Conservation (phyloP, 2,329 filamentous ascomycete species). For the Cercospora janseana region DNA sequence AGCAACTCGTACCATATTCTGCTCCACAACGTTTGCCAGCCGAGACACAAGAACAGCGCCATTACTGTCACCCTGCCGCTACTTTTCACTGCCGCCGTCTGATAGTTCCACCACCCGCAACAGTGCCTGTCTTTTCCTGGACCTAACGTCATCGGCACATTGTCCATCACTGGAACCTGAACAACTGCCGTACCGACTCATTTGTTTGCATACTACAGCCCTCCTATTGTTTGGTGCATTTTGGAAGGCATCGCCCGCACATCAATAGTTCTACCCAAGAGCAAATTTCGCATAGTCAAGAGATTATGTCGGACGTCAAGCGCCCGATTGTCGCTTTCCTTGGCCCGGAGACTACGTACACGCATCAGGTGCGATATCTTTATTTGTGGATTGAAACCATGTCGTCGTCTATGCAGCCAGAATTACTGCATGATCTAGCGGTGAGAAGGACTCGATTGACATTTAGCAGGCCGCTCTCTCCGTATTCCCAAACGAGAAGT, state of each 20-base stretch:
- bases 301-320: conserved; percentile 10
- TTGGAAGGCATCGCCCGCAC: not conserved
- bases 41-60: too few species aligned
- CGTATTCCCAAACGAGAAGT: conserved; percentile 23
- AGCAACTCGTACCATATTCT: too few species aligned
- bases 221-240: too few species aligned
- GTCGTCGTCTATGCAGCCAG: not conserved
- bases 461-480: conserved; percentile 26
- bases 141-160: too few species aligned
- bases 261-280: too few species aligned
- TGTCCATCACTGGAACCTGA: too few species aligned
- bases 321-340: conserved; percentile 54
- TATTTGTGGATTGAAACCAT: conserved; percentile 15
- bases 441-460: not conserved
- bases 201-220: too few species aligned
- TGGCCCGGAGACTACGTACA: conserved; percentile 65
- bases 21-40: too few species aligned
- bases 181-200: too few species aligned
- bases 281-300: not conserved
- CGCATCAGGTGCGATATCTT: conserved; percentile 71
- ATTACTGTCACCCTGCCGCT: too few species aligned
- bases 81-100: too few species aligned
- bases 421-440: not conserved
- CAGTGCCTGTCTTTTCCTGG: too few species aligned
- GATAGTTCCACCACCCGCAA: not conserved